These are phyloP conservation scores for Mortierella sp. DNA, from an alignment of 371 early-diverging fungal genomes.

Conservation along the genomic window DNA sequence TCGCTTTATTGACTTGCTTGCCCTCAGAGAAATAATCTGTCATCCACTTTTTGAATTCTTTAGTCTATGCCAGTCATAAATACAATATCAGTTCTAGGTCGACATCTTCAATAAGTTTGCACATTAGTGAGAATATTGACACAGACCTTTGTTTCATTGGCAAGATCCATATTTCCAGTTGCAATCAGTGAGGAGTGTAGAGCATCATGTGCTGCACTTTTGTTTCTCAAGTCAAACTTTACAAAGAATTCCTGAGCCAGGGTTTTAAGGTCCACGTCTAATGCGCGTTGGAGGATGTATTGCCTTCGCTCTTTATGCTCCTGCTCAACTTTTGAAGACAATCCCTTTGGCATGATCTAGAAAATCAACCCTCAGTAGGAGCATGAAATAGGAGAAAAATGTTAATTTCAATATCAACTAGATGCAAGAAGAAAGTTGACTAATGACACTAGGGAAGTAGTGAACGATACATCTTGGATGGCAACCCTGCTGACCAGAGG, in stretches of 20 bases:
- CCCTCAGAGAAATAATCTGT: conserved; percentile 3
- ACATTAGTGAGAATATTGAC: neutral
- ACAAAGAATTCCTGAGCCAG: conserved; percentile 16
- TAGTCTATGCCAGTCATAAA: conserved; percentile 12
- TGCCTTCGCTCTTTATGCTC: conserved; percentile 19
- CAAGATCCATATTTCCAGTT: conserved; percentile 10
- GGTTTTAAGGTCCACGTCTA: conserved; percentile 12
- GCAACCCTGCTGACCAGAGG: conserved; percentile 34
- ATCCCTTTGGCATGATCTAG: conserved; percentile 19
- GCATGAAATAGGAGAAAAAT: conserved; percentile 4
- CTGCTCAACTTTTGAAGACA: conserved; percentile 1
- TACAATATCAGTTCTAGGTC: neutral
- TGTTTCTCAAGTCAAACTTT: conserved; percentile 6
- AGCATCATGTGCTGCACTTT: conserved; percentile 17
- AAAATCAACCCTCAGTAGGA: conserved; percentile 5
- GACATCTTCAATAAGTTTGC: conserved; percentile 2
- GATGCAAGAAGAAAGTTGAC: neutral
- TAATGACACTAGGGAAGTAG: neutral
- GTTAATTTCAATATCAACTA: conserved; percentile 1
- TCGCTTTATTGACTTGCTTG: conserved; percentile 7
- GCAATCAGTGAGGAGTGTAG: conserved; percentile 11
- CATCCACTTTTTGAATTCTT: conserved; percentile 20
- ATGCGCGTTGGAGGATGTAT: conserved; percentile 10
- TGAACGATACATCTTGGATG: conserved; percentile 3
- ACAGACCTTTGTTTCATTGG: conserved; percentile 14